A percentile compares a stretch with the other conserved stretches of the same genome.
These are phyloP conservation scores for Pythium periplocum DNA, from an alignment of 352 stramenopile genomes.

Conservation along the genomic window DNA sequence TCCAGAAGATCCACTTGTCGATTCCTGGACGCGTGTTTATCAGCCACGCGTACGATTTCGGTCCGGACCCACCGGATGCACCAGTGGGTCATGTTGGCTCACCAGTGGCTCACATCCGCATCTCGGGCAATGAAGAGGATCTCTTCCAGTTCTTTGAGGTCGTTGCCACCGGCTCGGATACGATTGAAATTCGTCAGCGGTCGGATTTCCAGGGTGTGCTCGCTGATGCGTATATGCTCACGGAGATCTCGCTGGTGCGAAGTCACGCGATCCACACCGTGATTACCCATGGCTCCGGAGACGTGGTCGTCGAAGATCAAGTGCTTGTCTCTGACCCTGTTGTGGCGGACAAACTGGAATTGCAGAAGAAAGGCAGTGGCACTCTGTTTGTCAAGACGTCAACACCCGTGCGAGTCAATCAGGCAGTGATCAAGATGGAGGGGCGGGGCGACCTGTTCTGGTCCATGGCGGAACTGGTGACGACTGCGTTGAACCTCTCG, in stretches of 20 bases:
- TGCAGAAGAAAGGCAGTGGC: conserved; percentile 11
- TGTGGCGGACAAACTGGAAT: not conserved
- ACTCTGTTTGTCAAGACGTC: conserved; percentile 11
- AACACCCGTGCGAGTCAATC: not conserved
- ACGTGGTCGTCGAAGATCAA: conserved; percentile 16
- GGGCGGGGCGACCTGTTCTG: conserved; percentile 15
- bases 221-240: conserved; percentile 15
- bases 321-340: conserved; percentile 7
- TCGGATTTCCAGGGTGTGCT: not conserved
- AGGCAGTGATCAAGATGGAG: not conserved
- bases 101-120: conserved; percentile 3
- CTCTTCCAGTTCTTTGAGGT: conserved; percentile 19
- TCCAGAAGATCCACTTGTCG: conserved; percentile 38
- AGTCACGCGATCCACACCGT: conserved; percentile 7
- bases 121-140: conserved; percentile 14
- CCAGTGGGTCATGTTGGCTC: not conserved
- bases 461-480: not conserved
- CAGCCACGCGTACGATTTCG: conserved; percentile 14
- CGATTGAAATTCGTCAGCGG: conserved; percentile 11
- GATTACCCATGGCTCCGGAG: conserved; percentile 4
- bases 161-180: conserved; percentile 3
- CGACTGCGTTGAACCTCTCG: not conserved
- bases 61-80: not conserved
- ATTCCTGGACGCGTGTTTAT: conserved; percentile 55
- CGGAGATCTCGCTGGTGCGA: conserved; percentile 11